Base-by-base conservation (phyloP, 495 filamentous ascomycete species). In the Neurospora terricola region DNA sequence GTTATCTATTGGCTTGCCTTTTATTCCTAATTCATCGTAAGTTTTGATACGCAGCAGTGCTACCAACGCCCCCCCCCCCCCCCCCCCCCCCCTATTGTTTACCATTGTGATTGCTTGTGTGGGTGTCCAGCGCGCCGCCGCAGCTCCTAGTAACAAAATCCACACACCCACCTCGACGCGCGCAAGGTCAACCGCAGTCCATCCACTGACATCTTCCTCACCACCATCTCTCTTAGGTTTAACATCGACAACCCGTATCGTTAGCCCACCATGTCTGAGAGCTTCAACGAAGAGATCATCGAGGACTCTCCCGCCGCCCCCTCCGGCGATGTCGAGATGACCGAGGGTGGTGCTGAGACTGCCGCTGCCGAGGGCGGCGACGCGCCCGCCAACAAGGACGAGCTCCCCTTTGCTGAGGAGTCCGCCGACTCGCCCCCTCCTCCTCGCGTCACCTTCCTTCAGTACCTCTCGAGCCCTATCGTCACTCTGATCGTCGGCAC, bases 391-490 rank as follows among this genome's bases (percentile, higher is more conserved):
- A 73, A 76, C 69, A 75, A 72, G 18, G 75, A 70, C 66, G 81
- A 79, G 54, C 78, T 86, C 5, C 82, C 83, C 59, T 86, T 85
- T 69, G 79, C 79, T 69, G 84, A 85, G 73, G 82, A 80, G 59
- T 76, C 76, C n/a, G 78, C 83, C 69, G 78, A 81, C n/a, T 79
- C 81, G 11, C 39, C 69, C 11, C 70, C 70, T 3, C 78, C 82
- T 23, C 81, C 83, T 68, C 82, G 85, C 70, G 75, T 77, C 69
- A 82, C 78, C 36, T 87, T 84, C 72, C 78, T 82, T 68, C 90
- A 87, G 79, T 91, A 90, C 79, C 86, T 97, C 27, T 90, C 87
- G 70, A 94, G 91, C 39, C 94, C 95, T 1, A 89, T 97, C 30
- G 88, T 98, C 42, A 90, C 91, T 27, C 82, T 97, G 21, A 75